Evolutionary conservation across 2,329 filamentous ascomycete genomes (phyloP), one percentile per base, ranked within the genome.

Genomic region (Orbilia blumenaviensis): DNA sequence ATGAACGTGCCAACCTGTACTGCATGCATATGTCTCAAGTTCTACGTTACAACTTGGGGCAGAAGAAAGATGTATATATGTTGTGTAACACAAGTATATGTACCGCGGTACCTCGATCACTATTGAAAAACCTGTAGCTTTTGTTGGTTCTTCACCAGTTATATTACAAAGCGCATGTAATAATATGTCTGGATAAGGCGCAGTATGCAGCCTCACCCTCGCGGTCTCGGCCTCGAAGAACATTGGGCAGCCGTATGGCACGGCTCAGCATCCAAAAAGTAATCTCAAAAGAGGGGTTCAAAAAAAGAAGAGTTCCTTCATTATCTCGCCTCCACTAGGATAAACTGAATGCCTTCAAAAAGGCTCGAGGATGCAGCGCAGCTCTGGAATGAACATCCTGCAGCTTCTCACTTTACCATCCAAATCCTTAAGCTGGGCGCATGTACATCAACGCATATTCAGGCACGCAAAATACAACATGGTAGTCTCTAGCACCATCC

Each of bases 361-460:
- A 56, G 16, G 52, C 18, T 10, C 18, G 18, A 56, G 52, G n/a
- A 38, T 56, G 32, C 29, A 32, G 16, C 48, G 25, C 10, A 54
- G 14, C 16, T 54, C 27, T 54, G 48, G 32, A 25, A n/a, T n/a
- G 1, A 56, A 38, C 18, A 38, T 38, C 18, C 29, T 36, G 8
- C 52, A 25, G 18, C 32, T 56, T 38, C 18, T 56, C 1, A 38
- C 52, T 25, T 38, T 38, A 32, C 8, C 29, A 5, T 56, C 52
- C 52, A 56, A 38, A 32, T 38, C 18, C 18, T 29, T 32, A 21
- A 14, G n/a, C n/a, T n/a, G n/a, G n/a, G n/a, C n/a, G n/a, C n/a
- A n/a, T n/a, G n/a, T 10, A 32, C 44, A 44, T 54, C 62, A 66
- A 66, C 62, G 32, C 62, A 48, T 44, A 29, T 44, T 56, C 52